Percentiles rank a stretch among this genome's conserved stretches.
Evolutionary conservation across 1,139 yeast genomes (phyloP).

Genomic region (Hyphopichia wangnamkhiaoensis): DNA sequence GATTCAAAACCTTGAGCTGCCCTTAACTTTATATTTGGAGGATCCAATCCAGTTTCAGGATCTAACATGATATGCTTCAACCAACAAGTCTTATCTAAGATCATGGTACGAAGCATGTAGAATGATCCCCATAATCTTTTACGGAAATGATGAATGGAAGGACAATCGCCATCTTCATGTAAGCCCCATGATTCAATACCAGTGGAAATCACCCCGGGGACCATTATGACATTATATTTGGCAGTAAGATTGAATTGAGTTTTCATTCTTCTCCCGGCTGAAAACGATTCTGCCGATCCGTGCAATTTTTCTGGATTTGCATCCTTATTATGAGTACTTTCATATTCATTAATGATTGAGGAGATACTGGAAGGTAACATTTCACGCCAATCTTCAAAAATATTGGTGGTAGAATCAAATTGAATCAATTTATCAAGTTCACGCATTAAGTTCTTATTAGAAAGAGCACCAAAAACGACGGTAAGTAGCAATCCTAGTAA

Average conservation of each 20-base stretch:
- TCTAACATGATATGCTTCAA: slow-evolving; percentile 86
- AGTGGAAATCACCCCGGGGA: slow-evolving; percentile 95
- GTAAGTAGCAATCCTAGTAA: slow-evolving; percentile 69
- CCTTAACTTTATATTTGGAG: slow-evolving; percentile 73
- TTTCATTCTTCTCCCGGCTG: slow-evolving; percentile 74
- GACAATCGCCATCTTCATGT: slow-evolving; percentile 62
- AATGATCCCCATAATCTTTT: slow-evolving; percentile 96
- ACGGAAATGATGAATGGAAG: slow-evolving; percentile 80
- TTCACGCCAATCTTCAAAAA: slow-evolving; percentile 63
- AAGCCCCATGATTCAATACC: slow-evolving; percentile 95
- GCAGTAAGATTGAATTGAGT: slow-evolving; percentile 51
- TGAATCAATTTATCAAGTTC: slow-evolving; percentile 59
- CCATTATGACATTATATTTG: slow-evolving; percentile 81
- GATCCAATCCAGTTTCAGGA: slow-evolving; percentile 89
- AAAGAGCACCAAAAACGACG: slow-evolving; percentile 55
- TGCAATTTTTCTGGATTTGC: slow-evolving; percentile 26
- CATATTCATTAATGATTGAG: slow-evolving; percentile 59
- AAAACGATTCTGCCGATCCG: slow-evolving; percentile 78
- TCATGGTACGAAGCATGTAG: slow-evolving; percentile 91
- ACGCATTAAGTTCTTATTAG: slow-evolving; percentile 37
- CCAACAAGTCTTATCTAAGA: slow-evolving; percentile 92
- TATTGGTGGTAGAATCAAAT: slow-evolving; percentile 52
- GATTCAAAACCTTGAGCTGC: slow-evolving; percentile 98
- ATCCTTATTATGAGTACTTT: slow-evolving; percentile 27
- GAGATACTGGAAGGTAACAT: slow-evolving; percentile 67